Percentiles rank a stretch among this genome's conserved stretches.
These are phyloP conservation scores for Astrothelium subdiscretum DNA, from an alignment of 495 filamentous ascomycete species.

Conservation along the genomic window DNA sequence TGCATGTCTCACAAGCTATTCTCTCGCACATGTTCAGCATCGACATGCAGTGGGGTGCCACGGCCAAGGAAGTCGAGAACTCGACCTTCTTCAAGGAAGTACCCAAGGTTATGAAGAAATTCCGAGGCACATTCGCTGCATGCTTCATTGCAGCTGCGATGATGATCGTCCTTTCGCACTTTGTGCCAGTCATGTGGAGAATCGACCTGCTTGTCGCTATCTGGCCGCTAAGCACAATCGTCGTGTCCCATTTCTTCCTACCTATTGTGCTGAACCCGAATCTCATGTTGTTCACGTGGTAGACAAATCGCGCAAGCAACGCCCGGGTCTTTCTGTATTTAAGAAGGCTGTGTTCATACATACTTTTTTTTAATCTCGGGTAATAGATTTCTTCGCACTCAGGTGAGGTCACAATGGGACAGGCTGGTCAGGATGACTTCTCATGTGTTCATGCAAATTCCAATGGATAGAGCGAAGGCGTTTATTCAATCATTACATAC, in stretches of 20 bases:
- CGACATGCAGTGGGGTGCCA: slow-evolving; percentile 40
- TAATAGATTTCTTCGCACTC: not conserved
- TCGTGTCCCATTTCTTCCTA: slow-evolving; percentile 45
- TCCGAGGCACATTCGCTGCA: slow-evolving; percentile 50
- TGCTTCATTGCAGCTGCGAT: slow-evolving; percentile 34
- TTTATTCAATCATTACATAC: not conserved
- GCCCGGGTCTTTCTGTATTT: not conserved
- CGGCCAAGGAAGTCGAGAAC: slow-evolving; percentile 47
- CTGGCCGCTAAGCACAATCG: slow-evolving; percentile 43
- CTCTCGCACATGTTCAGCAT: slow-evolving; percentile 37
- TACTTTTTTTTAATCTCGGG: not conserved
- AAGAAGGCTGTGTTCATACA: no score
- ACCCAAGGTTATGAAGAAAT: slow-evolving; percentile 41
- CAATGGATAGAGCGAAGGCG: not conserved
- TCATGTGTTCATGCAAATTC: not conserved
- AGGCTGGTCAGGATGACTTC: not conserved
- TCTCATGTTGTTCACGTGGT: slow-evolving; percentile 58
- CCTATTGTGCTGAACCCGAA: slow-evolving; percentile 52
- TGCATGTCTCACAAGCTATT: slow-evolving; percentile 37
- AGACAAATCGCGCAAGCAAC: not conserved
- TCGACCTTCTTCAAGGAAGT: slow-evolving; percentile 51
- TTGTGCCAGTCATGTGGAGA: slow-evolving; percentile 41
- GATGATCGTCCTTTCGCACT: slow-evolving; percentile 36
- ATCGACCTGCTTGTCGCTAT: slow-evolving; percentile 48
- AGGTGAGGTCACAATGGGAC: not conserved